Conservation (phyloP, 2,329 filamentous ascomycete species). For the Clonostachys sp. region DNA sequence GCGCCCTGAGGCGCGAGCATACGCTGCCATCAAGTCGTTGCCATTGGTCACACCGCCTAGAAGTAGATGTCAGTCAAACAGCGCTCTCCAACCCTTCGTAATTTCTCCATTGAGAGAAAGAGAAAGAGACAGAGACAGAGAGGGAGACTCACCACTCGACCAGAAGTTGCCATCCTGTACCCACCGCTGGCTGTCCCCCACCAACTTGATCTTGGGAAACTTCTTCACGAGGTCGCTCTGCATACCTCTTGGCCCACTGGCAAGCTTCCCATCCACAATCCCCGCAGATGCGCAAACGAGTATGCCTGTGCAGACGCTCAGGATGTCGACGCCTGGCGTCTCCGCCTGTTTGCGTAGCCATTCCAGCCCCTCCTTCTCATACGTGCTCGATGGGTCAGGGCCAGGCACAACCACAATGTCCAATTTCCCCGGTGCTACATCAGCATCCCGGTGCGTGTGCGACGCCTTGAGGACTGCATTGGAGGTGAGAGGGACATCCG, state of each 20-base stretch:
- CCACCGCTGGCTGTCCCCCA: slow-evolving; percentile 44
- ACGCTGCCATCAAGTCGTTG: slow-evolving; percentile 50
- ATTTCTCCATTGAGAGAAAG: background rate
- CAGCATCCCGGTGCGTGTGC: slow-evolving; percentile 35
- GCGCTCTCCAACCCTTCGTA: background rate
- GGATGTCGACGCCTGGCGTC: slow-evolving; percentile 34
- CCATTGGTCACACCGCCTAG: slow-evolving; percentile 50
- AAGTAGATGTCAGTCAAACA: background rate
- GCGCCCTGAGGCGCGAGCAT: slow-evolving; percentile 34
- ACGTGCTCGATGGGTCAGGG: slow-evolving; percentile 30
- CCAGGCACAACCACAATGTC: slow-evolving; percentile 48
- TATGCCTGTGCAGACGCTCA: slow-evolving; percentile 47
- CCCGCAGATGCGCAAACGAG: slow-evolving; percentile 43
- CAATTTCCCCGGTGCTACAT: slow-evolving; percentile 43
- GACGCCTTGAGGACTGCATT: slow-evolving; percentile 29
- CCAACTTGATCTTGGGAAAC: slow-evolving; percentile 32
- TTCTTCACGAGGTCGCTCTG: slow-evolving; percentile 29
- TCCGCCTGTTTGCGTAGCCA: slow-evolving; percentile 38
- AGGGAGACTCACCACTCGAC: slow-evolving; percentile 39
- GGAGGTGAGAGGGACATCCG: slow-evolving; percentile 34
- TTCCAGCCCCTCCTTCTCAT: slow-evolving; percentile 23
- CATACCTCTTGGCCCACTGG: slow-evolving; percentile 39
- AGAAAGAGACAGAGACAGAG: background rate
- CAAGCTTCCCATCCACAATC: slow-evolving; percentile 36
- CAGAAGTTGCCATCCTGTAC: slow-evolving; percentile 48